Conservation (phyloP, 2,329 filamentous ascomycete genomes). For the Botrytis byssoidea region DNA sequence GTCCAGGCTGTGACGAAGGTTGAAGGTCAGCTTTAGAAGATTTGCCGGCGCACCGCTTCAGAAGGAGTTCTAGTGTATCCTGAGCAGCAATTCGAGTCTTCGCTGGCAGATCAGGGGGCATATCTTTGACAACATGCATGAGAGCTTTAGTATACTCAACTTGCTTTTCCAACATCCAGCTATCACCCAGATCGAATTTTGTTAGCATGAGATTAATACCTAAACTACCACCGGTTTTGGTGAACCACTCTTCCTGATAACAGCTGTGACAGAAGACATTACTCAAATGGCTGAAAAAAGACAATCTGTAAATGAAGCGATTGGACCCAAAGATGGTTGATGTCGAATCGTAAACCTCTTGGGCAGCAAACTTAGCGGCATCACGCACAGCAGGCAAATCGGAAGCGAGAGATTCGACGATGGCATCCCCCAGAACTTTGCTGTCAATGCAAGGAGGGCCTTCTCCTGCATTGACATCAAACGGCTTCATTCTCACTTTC, state of each 20-base stretch:
- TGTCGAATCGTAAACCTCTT: conserved; percentile 74
- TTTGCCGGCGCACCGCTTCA: conserved; percentile 75
- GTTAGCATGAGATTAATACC: conserved; percentile 88
- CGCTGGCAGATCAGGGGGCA: conserved; percentile 89
- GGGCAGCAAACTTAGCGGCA: conserved; percentile 75
- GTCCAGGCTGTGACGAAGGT: conserved; percentile 50
- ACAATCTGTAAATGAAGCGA: conserved; percentile 68
- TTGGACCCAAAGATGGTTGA: conserved; percentile 75
- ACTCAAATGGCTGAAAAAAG: conserved; percentile 81
- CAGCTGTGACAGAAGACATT: conserved; percentile 90
- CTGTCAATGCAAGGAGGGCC: conserved; percentile 84
- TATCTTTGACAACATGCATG: conserved; percentile 97
- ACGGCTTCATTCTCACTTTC: conserved; percentile 73
- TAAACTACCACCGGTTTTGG: conserved; percentile 86
- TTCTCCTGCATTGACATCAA: conserved; percentile 83
- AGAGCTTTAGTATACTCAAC: conserved; percentile 87
- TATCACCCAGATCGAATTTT: conserved; percentile 77
- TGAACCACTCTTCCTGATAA: conserved; percentile 98
- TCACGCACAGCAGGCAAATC: conserved; percentile 79
- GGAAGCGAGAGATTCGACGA: conserved; percentile 86
- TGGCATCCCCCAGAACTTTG: conserved; percentile 81
- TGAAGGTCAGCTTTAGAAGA: conserved; percentile 76
- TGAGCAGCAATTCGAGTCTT: conserved; percentile 83
- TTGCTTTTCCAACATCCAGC: conserved; percentile 80
- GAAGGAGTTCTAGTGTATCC: conserved; percentile 75